Conservation (phyloP, 1,139 yeast species). For the Maudiozyma humilis region DNA sequence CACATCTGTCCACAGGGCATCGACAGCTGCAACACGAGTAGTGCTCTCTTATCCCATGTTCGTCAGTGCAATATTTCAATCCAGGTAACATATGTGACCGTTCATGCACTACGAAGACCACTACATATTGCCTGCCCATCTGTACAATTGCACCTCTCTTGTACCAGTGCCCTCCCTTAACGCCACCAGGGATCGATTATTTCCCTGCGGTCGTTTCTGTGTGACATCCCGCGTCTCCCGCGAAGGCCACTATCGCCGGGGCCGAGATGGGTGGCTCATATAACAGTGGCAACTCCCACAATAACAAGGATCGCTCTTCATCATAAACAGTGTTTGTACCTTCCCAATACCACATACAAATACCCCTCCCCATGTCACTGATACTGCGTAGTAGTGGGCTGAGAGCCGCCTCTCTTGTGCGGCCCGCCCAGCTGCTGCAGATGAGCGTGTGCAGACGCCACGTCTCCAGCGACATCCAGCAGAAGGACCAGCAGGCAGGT, state of each 20-base stretch:
- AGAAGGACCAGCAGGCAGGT: constrained; percentile 40
- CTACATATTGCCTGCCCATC: too few species aligned
- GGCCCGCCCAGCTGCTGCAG: background rate
- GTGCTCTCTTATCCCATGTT: too few species aligned
- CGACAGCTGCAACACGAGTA: too few species aligned
- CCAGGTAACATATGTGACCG: too few species aligned
- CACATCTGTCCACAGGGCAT: too few species aligned
- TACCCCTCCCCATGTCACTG: background rate
- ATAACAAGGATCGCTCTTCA: too few species aligned
- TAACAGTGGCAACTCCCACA: background rate
- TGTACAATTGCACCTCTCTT: too few species aligned
- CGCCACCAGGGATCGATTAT: too few species aligned
- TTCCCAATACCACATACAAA: background rate
- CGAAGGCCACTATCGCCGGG: background rate
- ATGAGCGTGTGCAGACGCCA: constrained; percentile 16
- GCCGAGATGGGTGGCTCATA: background rate
- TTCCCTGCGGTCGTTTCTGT: background rate
- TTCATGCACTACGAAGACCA: too few species aligned
- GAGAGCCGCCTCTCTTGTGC: background rate
- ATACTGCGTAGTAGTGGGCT: background rate
- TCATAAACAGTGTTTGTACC: too few species aligned
- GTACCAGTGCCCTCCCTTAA: too few species aligned
- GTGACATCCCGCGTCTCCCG: background rate
- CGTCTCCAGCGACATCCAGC: constrained; percentile 35
- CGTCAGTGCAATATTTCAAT: too few species aligned